A percentile compares a stretch with the other conserved stretches of the same genome.
phyloP scores from a whole-genome alignment of 441 rosid genomes.

The Adansonia gregorii region DNA sequence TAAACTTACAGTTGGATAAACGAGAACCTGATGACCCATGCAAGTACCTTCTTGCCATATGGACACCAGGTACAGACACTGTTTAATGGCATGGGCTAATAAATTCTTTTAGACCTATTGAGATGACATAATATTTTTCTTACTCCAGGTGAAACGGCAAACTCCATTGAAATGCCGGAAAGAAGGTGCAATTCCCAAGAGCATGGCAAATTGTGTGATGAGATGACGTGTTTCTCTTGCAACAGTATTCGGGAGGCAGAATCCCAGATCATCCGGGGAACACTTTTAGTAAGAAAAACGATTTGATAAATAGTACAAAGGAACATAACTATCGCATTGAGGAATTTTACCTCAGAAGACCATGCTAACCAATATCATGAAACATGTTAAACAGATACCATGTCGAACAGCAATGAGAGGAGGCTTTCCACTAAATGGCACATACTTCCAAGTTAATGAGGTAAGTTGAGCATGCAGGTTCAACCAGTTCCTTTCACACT shows the following conservation, averaged over 20 bases:
- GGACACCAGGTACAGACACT: conserved; percentile 57
- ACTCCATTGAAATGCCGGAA: conserved; percentile 51
- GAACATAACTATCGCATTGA: background rate
- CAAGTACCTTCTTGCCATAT: conserved; percentile 59
- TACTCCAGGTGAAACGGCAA: conserved; percentile 57
- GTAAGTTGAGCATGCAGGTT: conserved; percentile 29
- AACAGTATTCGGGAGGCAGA: conserved; percentile 51
- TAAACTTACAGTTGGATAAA: conserved; percentile 49
- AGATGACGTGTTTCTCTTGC: conserved; percentile 54
- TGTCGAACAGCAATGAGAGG: conserved; percentile 71
- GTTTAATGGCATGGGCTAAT: background rate
- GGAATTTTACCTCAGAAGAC: background rate
- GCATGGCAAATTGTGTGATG: conserved; percentile 44
- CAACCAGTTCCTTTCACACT: conserved; percentile 5
- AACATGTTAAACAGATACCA: conserved; percentile 47
- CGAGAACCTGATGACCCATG: conserved; percentile 61
- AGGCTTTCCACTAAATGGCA: conserved; percentile 66
- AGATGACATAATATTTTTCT: conserved; percentile 14
- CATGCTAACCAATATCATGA: conserved; percentile 21
- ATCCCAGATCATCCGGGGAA: conserved; percentile 62
- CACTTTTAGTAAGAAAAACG: conserved; percentile 53
- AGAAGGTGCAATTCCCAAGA: conserved; percentile 45
- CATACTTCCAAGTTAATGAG: conserved; percentile 71
- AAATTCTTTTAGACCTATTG: conserved; percentile 13
- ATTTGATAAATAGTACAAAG: conserved; percentile 4